These are phyloP conservation scores for Monosporascus sp. DNA, from an alignment of 2,329 filamentous ascomycete genomes.

Conservation along the genomic window DNA sequence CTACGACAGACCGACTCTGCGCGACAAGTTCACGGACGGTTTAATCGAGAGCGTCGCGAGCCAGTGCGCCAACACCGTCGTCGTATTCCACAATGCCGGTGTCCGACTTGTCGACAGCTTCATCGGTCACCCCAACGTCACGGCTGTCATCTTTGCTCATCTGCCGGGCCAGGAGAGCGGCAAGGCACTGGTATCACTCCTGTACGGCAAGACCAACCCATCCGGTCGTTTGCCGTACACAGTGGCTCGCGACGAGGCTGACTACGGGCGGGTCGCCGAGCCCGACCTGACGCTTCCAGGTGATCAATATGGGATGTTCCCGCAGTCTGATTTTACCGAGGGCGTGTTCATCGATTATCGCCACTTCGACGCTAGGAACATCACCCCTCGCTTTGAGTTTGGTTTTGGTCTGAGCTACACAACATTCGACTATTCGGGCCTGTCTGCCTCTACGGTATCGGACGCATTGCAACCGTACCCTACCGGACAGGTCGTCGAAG, in stretches of 20 bases:
- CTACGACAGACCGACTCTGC: constrained; percentile 45
- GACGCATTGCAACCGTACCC: constrained; percentile 23
- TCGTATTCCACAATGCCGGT: constrained; percentile 45
- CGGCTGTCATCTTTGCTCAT: constrained; percentile 43
- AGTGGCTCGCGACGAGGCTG: constrained; percentile 33
- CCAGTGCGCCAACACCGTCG: constrained; percentile 42
- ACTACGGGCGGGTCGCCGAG: constrained; percentile 33
- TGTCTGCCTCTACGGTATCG: constrained; percentile 25
- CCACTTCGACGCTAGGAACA: constrained; percentile 24
- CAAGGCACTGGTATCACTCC: constrained; percentile 31
- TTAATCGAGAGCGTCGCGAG: constrained; percentile 40
- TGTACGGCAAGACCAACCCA: constrained; percentile 36
- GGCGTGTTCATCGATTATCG: constrained; percentile 29
- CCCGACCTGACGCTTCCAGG: constrained; percentile 33
- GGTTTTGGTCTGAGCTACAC: constrained; percentile 43
- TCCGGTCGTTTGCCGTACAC: constrained; percentile 40
- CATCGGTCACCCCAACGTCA: constrained; percentile 44
- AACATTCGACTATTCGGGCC: constrained; percentile 36
- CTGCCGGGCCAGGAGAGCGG: constrained; percentile 46
- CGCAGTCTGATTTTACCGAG: constrained; percentile 22
- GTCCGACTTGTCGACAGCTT: constrained; percentile 42
- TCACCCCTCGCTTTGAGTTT: constrained; percentile 27
- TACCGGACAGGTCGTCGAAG: constrained; percentile 28
- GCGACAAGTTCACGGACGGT: constrained; percentile 49
- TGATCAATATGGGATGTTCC: constrained; percentile 39